Conservation (phyloP, 2,329 filamentous ascomycete genomes). For the Huntiella savannae region DNA sequence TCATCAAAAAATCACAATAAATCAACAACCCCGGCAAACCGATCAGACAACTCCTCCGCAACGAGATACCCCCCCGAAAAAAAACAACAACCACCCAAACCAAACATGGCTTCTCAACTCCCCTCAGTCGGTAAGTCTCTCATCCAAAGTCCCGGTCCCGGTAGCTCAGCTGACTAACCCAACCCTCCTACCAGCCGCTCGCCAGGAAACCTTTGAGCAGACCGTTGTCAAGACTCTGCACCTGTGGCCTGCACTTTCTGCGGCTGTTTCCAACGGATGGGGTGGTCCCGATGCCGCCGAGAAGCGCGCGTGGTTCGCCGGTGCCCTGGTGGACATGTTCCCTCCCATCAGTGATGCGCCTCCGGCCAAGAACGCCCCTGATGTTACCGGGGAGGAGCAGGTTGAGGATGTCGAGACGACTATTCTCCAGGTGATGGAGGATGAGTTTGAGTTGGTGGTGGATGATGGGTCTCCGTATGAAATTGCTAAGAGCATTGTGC, state of each 20-base stretch:
- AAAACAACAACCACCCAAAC: not conserved
- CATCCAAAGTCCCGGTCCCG: not conserved
- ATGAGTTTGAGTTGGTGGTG: conserved; percentile 85
- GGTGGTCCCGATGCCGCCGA: conserved; percentile 65
- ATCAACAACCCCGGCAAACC: no score
- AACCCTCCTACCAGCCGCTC: conserved; percentile 24
- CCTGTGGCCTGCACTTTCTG: conserved; percentile 71
- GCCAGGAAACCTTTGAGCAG: conserved; percentile 59
- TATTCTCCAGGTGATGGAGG: conserved; percentile 75
- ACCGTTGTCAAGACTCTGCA: conserved; percentile 69
- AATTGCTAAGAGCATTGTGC: conserved; percentile 55
- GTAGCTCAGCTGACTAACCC: not conserved
- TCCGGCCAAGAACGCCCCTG: conserved; percentile 14
- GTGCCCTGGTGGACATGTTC: conserved; percentile 68
- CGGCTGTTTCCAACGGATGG: conserved; percentile 75
- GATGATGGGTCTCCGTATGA: conserved; percentile 72
- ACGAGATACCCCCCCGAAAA: no score
- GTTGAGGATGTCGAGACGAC: conserved; percentile 65
- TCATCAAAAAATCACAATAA: no score
- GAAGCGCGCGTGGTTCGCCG: conserved; percentile 94
- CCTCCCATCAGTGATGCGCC: conserved; percentile 36
- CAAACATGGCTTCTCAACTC: conserved; percentile 1
- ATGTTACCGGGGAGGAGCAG: conserved; percentile 24
- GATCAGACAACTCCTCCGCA: no score
- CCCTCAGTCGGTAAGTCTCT: conserved; percentile 2